These are phyloP conservation scores for Urtica urens DNA, from an alignment of 306 rosid genomes.

Conservation along the genomic window DNA sequence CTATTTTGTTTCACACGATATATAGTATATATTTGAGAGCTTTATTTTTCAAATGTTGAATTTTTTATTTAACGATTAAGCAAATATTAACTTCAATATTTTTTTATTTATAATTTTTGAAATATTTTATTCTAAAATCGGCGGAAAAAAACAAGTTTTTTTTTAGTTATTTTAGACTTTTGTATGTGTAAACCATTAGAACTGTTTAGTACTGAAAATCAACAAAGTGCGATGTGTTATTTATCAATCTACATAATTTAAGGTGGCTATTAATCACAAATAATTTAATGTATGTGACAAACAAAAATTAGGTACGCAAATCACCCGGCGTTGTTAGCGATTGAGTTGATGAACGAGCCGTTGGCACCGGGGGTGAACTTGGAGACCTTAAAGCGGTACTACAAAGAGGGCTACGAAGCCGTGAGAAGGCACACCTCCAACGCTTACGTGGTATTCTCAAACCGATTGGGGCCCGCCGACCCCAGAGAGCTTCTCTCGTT, in stretches of 20 bases:
- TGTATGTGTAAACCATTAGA: too few relatives aligned
- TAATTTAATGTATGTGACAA: too few relatives aligned
- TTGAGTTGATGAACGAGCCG: slow-evolving; percentile 1
- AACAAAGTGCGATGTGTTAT: background rate
- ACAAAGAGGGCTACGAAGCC: slow-evolving; percentile 40
- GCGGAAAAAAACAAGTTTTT: too few relatives aligned
- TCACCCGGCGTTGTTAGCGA: background rate
- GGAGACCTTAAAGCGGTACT: slow-evolving; percentile 28
- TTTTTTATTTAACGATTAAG: too few relatives aligned
- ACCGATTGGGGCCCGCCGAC: slow-evolving; percentile 24
- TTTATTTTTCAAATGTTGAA: too few relatives aligned
- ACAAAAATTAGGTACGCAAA: slow-evolving; percentile 4
- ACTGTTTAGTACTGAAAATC: too few relatives aligned
- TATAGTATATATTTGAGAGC: too few relatives aligned
- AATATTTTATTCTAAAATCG: too few relatives aligned
- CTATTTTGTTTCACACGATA: too few relatives aligned
- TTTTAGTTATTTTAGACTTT: too few relatives aligned
- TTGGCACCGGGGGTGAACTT: background rate
- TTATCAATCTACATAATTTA: background rate
- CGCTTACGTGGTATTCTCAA: slow-evolving; percentile 44
- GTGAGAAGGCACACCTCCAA: slow-evolving; percentile 30
- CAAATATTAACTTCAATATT: too few relatives aligned
- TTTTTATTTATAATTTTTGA: too few relatives aligned
- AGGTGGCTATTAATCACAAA: background rate
- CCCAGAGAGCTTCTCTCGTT: slow-evolving; percentile 39